Percentiles rank a stretch among this genome's conserved stretches.
These are phyloP conservation scores for Aspergillus aculeatus DNA, from an alignment of 2,329 filamentous ascomycete genomes.

Conservation along the genomic window DNA sequence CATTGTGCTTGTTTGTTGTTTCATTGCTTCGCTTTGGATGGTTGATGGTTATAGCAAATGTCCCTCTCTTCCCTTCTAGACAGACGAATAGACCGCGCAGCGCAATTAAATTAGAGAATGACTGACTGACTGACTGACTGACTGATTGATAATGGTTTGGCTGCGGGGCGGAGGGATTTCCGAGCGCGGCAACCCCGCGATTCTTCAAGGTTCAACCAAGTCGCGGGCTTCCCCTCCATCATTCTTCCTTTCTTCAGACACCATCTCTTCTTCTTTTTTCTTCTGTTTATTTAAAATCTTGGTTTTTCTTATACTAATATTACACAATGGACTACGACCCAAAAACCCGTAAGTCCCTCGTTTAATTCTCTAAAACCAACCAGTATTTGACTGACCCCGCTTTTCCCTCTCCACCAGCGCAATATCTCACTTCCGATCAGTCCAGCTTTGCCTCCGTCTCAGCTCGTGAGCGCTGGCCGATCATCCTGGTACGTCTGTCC, in stretches of 20 bases:
- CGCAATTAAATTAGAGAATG: neutral
- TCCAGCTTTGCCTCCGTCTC: conserved; percentile 85
- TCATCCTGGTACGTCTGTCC: conserved; percentile 71
- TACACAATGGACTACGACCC: conserved; percentile 69
- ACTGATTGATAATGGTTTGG: neutral
- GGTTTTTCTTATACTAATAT: neutral
- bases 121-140: neutral
- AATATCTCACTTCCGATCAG: conserved; percentile 75
- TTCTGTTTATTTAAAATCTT: neutral
- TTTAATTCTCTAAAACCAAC: neutral
- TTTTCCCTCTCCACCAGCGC: conserved; percentile 52
- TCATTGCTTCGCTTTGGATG: neutral
- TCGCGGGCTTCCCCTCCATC: neutral
- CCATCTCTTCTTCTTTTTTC: neutral
- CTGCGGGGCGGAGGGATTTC: neutral
- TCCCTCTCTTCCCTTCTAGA: neutral
- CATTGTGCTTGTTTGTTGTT: neutral
- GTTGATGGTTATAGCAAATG: neutral
- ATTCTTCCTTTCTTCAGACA: neutral
- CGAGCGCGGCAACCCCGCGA: conserved; percentile 12
- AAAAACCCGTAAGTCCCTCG: conserved; percentile 61
- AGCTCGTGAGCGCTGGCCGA: conserved; percentile 83
- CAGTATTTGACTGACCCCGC: conserved; percentile 17
- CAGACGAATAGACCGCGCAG: neutral
- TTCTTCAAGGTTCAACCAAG: neutral